Evolutionary conservation across 768 basidiomycete species (phyloP), one percentile per base, ranked within the genome.

Genomic region (Trametes elegans): DNA sequence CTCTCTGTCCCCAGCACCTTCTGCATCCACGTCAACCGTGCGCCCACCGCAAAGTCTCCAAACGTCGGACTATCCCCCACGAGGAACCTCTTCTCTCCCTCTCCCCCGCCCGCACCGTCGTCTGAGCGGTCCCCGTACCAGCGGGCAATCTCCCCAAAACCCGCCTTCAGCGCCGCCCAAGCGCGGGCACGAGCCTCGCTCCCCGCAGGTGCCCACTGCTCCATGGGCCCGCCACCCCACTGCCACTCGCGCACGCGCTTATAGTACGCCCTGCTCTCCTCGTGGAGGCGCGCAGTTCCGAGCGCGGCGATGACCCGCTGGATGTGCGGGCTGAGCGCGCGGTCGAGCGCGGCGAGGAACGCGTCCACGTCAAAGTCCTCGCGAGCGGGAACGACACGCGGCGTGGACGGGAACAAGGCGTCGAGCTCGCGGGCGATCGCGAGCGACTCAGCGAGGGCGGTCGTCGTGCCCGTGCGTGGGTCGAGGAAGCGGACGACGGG

Each of bases 401-500:
- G 75, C 0, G 74, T 71, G 43, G 71, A 65, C 0, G 81, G 78
- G 59, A 81, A 83, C 1, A 71, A 69, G 2, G 68, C 65, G 50
- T 83, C 82, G 51, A 83, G 71, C 63, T 84, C 81, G 14, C 70
- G 58, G 1, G 77, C 80, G 52, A 84, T 83, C 28, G 57, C 61
- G 34, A 67, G 58, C 0, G 81, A 81, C 28, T 82, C 77, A 9
- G 73, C 58, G 27, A 82, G 31, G 6, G 67, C 51, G 2, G 62
- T 55, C 6, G 69, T 70, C 5, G 77, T 80, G 29, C 64, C 64
- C 5, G 77, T 80, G 29, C 64, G 64, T 0, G 74, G 72, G 60
- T 83, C 81, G n/a, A n/a, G n/a, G n/a, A n/a, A n/a, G 58, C 75
- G 62, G 49, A 85, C 79, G 26, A 75, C 70, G 0, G 83, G 82